A percentile compares a stretch with the other conserved stretches of the same genome.
phyloP scores from a whole-genome alignment of 352 stramenopile species.

The Globisporangium nodosum region DNA sequence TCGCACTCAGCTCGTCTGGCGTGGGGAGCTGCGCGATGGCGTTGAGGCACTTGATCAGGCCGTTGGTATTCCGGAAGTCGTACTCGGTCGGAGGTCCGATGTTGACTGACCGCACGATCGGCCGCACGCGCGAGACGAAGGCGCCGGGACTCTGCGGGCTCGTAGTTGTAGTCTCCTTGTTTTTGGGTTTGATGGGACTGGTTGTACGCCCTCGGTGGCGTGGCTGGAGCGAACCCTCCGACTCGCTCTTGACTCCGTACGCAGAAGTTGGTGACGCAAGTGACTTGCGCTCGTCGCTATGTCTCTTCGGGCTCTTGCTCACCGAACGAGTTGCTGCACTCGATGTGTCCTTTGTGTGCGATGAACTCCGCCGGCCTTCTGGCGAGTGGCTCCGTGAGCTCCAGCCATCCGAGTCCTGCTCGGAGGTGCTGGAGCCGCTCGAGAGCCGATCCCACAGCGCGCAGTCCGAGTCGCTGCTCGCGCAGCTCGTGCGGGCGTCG shows the following conservation, averaged over 20 bases:
- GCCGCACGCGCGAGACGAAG: slow-evolving; percentile 29
- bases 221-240: background rate
- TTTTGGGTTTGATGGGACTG: background rate
- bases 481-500: slow-evolving; percentile 34
- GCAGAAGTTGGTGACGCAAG: background rate
- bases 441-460: slow-evolving; percentile 39
- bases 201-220: slow-evolving; percentile 4
- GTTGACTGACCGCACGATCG: slow-evolving; percentile 51
- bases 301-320: slow-evolving; percentile 7
- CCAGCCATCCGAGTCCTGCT: slow-evolving; percentile 20
- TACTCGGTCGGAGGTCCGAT: slow-evolving; percentile 61
- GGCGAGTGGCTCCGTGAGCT: slow-evolving; percentile 14
- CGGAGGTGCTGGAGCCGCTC: slow-evolving; percentile 23
- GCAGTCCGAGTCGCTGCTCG: slow-evolving; percentile 25
- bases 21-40: slow-evolving; percentile 49
- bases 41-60: slow-evolving; percentile 79
- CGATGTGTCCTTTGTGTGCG: background rate
- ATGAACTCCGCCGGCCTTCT: background rate
- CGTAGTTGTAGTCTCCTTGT: background rate
- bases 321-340: background rate
- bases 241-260: background rate
- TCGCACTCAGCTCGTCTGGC: slow-evolving; percentile 51
- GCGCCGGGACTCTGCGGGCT: background rate
- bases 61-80: slow-evolving; percentile 75
- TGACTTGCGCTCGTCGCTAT: background rate